These are phyloP conservation scores for Piper longum DNA, from an alignment of 164 flowering plant genomes.

Conservation along the genomic window DNA sequence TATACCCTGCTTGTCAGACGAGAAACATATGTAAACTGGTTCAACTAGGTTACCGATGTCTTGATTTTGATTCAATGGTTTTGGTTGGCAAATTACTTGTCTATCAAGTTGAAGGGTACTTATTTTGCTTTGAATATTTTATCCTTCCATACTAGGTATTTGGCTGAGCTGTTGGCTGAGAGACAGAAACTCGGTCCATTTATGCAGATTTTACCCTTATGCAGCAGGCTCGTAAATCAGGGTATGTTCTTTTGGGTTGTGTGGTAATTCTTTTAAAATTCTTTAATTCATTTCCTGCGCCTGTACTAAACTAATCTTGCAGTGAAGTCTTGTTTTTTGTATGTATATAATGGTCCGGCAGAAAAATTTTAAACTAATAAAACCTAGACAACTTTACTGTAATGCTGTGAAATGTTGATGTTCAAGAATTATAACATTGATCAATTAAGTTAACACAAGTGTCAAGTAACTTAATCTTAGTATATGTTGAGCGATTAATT, in stretches of 20 bases:
- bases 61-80: background rate
- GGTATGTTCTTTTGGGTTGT: constrained; percentile 20
- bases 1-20: too few species aligned
- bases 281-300: background rate
- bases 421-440: too few species aligned
- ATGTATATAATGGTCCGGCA: too few species aligned
- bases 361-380: too few species aligned
- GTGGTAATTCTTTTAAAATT: background rate
- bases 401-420: too few species aligned
- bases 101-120: background rate
- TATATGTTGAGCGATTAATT: background rate
- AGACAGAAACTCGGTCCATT: constrained; percentile 70
- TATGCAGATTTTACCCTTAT: constrained; percentile 51
- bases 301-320: background rate
- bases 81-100: background rate
- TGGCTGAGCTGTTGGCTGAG: constrained; percentile 65
- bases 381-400: too few species aligned
- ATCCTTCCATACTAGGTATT: constrained; percentile 30
- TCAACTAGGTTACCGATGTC: too few species aligned
- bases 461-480: too few species aligned
- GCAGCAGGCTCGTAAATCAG: constrained; percentile 61
- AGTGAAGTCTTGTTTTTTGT: background rate
- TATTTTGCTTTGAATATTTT: constrained; percentile 3
- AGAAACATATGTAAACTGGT: too few species aligned
- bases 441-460: too few species aligned